Conservation (phyloP, 2,329 filamentous ascomycete genomes). For the Madurella fahalii region DNA sequence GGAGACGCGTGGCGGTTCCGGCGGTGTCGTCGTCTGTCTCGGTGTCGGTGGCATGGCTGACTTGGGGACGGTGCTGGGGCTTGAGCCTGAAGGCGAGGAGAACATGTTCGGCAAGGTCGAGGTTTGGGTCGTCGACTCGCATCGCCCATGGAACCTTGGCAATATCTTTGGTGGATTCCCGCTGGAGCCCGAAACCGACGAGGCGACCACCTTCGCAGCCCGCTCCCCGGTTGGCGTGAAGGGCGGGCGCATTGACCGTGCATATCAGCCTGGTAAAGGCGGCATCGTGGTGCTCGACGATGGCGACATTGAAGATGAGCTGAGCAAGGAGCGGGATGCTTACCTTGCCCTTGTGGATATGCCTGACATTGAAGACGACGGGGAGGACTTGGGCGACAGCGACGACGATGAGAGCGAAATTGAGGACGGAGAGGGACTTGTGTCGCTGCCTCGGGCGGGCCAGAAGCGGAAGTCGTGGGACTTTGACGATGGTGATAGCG, state of each 20-base stretch:
- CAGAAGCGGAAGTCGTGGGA: slow-evolving; percentile 80
- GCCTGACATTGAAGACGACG: slow-evolving; percentile 79
- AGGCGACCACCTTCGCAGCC: slow-evolving; percentile 43
- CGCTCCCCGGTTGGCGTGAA: slow-evolving; percentile 63
- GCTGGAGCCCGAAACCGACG: slow-evolving; percentile 47
- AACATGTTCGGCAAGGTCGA: slow-evolving; percentile 76
- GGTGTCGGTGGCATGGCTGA: slow-evolving; percentile 92
- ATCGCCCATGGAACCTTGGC: slow-evolving; percentile 88
- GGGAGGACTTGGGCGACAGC: slow-evolving; percentile 56
- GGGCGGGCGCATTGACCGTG: slow-evolving; percentile 65
- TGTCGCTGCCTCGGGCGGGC: slow-evolving; percentile 42
- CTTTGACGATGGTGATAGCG: slow-evolving; percentile 63
- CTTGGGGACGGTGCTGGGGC: slow-evolving; percentile 71
- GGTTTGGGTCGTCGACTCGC: slow-evolving; percentile 89
- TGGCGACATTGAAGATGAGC: slow-evolving; percentile 84
- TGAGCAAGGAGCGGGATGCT: slow-evolving; percentile 70
- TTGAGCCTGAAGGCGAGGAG: slow-evolving; percentile 65
- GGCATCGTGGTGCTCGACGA: slow-evolving; percentile 95
- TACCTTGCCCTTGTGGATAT: slow-evolving; percentile 85
- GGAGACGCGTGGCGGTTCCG: slow-evolving; percentile 74
- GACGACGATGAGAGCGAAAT: slow-evolving; percentile 58
- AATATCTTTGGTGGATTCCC: slow-evolving; percentile 84
- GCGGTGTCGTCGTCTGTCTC: slow-evolving; percentile 86
- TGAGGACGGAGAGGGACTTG: slow-evolving; percentile 40
- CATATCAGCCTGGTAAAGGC: slow-evolving; percentile 74